These are phyloP conservation scores for Sclerotinia minor DNA, from an alignment of 2,329 filamentous ascomycete species.

Conservation along the genomic window DNA sequence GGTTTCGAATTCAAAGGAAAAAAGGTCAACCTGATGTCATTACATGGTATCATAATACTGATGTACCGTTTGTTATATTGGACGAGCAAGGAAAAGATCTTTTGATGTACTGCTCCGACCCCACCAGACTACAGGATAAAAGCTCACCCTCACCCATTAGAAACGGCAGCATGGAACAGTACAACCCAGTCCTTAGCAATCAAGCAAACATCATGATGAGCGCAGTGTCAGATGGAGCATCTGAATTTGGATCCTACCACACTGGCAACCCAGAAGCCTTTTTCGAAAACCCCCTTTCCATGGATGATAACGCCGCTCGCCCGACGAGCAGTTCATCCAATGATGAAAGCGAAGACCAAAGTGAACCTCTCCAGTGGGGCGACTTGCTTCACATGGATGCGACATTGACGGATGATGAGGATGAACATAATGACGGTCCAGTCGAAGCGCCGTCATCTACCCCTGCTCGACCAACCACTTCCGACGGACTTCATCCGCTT, in stretches of 20 bases:
- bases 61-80: conserved; percentile 46
- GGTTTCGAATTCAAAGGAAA: conserved; percentile 23
- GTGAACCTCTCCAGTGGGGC: conserved; percentile 72
- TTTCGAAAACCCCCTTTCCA: conserved; percentile 60
- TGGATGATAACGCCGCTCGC: conserved; percentile 60
- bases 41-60: conserved; percentile 41
- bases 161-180: conserved; percentile 24
- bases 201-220: conserved; percentile 78
- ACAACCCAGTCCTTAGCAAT: conserved; percentile 61
- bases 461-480: conserved; percentile 52
- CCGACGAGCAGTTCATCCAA: conserved; percentile 36
- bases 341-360: conserved; percentile 60
- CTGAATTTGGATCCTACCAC: conserved; percentile 48
- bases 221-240: conserved; percentile 46
- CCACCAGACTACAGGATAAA: conserved; percentile 30
- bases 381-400: conserved; percentile 47
- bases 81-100: conserved; percentile 45
- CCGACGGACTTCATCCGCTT: conserved; percentile 52
- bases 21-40: conserved; percentile 39
- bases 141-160: conserved; percentile 19
- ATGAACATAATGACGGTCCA: conserved; percentile 19
- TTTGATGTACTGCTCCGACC: conserved; percentile 45
- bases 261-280: conserved; percentile 75
- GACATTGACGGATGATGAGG: conserved; percentile 19
- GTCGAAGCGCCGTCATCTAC: conserved; percentile 44